Percentiles rank a stretch among this genome's conserved stretches.
These are phyloP conservation scores for Corinectria fuckeliana DNA, from an alignment of 2,329 filamentous ascomycete genomes.

Conservation along the genomic window DNA sequence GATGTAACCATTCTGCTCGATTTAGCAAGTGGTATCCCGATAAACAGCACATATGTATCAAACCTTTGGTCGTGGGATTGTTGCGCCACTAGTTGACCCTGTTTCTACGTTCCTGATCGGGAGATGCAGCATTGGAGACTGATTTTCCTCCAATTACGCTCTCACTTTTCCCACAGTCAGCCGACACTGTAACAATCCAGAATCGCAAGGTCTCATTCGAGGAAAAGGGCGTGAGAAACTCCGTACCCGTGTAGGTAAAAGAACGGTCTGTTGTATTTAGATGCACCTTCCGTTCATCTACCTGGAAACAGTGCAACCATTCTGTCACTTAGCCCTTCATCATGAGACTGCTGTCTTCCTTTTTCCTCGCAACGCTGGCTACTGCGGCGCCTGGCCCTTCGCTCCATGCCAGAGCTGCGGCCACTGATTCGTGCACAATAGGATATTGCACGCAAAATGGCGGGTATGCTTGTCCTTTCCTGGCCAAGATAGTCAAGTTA, in stretches of 20 bases:
- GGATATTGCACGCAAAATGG: constrained; percentile 34
- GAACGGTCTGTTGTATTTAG: constrained; percentile 9
- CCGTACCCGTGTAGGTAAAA: not conserved
- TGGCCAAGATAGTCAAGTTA: fast-evolving
- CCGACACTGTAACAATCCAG: constrained; percentile 2
- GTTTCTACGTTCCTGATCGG: too few relatives aligned
- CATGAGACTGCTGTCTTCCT: constrained; percentile 12
- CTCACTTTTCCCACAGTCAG: not conserved
- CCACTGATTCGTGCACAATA: constrained; percentile 20
- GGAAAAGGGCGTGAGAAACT: not conserved
- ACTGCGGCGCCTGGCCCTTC: constrained; percentile 9
- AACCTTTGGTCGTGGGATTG: not conserved
- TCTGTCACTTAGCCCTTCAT: not conserved
- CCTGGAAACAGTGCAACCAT: not conserved
- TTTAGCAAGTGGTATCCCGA: not conserved
- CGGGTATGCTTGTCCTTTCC: constrained; percentile 9
- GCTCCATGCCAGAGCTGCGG: constrained; percentile 20
- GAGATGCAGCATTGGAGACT: too few relatives aligned
- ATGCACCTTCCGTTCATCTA: not conserved
- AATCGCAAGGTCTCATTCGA: not conserved
- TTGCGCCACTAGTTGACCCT: too few relatives aligned
- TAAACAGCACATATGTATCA: not conserved
- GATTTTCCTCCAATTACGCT: constrained; percentile 10
- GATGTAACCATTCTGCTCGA: constrained; percentile 1
- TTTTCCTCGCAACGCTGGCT: constrained; percentile 1